Evolutionary conservation across 257 asterid genomes (phyloP).

Genomic region (Solanum ahanhuiri): DNA sequence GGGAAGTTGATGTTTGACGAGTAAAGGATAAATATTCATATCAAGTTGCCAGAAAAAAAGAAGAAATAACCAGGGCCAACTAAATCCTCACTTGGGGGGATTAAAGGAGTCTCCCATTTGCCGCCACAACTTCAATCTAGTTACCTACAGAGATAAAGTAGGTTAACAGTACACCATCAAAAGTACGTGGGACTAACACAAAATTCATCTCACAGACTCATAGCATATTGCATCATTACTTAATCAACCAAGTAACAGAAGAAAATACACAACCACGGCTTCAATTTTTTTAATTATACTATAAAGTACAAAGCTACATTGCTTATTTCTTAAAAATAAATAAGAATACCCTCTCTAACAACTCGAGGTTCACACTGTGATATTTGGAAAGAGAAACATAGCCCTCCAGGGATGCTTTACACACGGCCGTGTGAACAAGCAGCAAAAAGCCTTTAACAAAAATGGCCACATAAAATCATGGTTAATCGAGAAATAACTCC

Average conservation of each 20-base stretch:
- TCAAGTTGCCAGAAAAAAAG: not conserved
- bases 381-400: not conserved
- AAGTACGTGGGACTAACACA: not conserved
- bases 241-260: no score
- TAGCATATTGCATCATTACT: not conserved
- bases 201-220: not conserved
- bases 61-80: not conserved
- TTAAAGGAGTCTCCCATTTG: slow-evolving; percentile 89
- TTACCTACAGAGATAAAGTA: slow-evolving; percentile 33
- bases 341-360: not conserved
- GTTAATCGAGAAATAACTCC: no score
- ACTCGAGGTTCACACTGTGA: not conserved
- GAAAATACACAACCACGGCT: not conserved
- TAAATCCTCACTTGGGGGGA: slow-evolving; percentile 75
- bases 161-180: not conserved
- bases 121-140: slow-evolving; percentile 86
- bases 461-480: not conserved
- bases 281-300: not conserved
- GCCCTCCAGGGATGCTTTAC: not conserved
- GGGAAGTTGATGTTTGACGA: not conserved
- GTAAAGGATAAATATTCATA: not conserved
- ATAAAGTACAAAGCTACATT: not conserved
- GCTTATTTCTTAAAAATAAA: not conserved
- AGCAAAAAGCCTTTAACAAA: not conserved
- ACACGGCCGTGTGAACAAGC: not conserved